Evolutionary conservation across 2,329 filamentous ascomycete genomes (phyloP), one percentile per base, ranked within the genome.

Genomic region (Chaetomium sp.): DNA sequence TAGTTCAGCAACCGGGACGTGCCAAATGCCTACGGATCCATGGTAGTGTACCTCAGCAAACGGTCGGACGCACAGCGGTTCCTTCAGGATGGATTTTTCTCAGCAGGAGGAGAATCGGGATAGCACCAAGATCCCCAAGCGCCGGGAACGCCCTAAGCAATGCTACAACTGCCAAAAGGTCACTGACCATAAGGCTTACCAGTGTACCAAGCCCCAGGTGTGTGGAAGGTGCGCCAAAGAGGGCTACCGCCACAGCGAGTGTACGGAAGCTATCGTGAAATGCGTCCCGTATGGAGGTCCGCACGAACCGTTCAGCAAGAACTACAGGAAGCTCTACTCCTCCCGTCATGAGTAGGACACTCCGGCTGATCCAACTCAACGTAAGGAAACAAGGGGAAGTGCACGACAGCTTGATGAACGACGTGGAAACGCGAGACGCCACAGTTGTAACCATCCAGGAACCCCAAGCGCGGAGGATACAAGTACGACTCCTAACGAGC

Each of bases 101-200:
- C 45, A 19, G 42, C 50, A 9, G 35, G 50, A 46, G 43, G 50
- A 11, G 50, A 52, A 52, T 52, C 42, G 36, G 50, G 42, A 52
- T 52, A 37, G n/a, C n/a, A 52, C 14, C 10, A 41, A 41, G 11
- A 11, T 45, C 3, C 45, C 45, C 49, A 41, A 52, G 38, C 49
- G 41, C 9, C 49, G 49, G 47, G 33, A 36, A 12, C 40, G 41
- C n/a, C 49, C 40, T n/a, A 33, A 52, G n/a, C 49, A 52, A 38
- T 52, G 49, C 49, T 52, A 52, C 33, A 52, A 44, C 41, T 52
- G 41, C 49, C 40, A 52, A 34, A 8, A 52, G 27, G 44, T 51
- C 48, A n/a, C n/a, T n/a, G 48, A 32, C 38, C 37, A 50, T 19
- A 50, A 42, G 35, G 48, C 48, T 35, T 50, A 36, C 49, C 33